Conservation (phyloP, 805 yeast genomes). For the Teunomyces tritomae region DNA sequence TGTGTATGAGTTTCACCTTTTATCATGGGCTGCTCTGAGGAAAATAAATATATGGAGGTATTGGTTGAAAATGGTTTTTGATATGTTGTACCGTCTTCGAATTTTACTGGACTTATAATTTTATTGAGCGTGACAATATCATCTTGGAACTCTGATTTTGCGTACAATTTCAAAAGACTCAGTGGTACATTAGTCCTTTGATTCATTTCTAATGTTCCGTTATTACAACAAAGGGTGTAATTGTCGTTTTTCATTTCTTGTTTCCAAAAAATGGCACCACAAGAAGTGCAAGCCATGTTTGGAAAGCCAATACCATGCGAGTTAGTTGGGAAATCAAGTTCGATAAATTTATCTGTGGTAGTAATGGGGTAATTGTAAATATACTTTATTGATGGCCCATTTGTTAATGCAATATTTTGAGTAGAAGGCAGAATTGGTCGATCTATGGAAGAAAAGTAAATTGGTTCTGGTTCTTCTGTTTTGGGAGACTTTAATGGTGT, state of each 20-base stretch:
- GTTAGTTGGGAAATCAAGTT: not conserved
- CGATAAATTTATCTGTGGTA: not conserved
- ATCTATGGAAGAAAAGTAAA: not conserved
- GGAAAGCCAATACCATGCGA: not conserved
- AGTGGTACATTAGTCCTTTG: not conserved
- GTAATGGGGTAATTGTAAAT: not conserved
- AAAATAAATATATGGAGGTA: not conserved
- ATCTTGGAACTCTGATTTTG: not conserved
- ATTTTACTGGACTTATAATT: not conserved
- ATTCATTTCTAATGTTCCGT: not conserved
- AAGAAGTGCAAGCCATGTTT: not conserved
- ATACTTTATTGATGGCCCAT: not conserved
- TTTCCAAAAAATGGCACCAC: conserved; percentile 1
- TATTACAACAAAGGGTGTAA: not conserved
- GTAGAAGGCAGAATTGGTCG: not conserved
- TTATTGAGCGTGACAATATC: not conserved
- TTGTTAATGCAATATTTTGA: not conserved
- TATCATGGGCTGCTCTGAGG: not conserved
- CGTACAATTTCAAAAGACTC: not conserved
- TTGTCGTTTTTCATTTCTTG: not conserved
- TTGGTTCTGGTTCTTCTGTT: not conserved
- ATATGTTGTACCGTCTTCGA: not conserved
- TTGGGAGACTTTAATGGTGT: not conserved
- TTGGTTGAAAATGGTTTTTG: not conserved
- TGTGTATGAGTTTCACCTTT: not conserved